phyloP scores from a whole-genome alignment of 805 yeast genomes.

The Candida tammaniensis region DNA sequence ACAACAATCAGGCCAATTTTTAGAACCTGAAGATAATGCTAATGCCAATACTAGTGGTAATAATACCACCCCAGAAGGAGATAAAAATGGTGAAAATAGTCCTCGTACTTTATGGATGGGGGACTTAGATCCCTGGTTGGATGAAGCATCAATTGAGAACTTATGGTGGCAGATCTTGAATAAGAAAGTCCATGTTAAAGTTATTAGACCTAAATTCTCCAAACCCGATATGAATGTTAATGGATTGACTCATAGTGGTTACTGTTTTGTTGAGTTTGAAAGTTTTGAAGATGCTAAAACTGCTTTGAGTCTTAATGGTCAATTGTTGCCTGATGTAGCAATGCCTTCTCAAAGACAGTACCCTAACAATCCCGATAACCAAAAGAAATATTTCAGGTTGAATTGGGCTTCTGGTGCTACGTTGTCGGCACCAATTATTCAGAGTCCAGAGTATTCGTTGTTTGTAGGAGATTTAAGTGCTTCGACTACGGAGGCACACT shows the following conservation, averaged over 20 bases:
- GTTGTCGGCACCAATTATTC: conserved; percentile 64
- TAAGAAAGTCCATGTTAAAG: conserved; percentile 60
- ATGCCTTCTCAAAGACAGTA: conserved; percentile 41
- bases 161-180: conserved; percentile 59
- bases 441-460: conserved; percentile 71
- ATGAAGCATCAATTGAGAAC: conserved; percentile 52
- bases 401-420: conserved; percentile 89
- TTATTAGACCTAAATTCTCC: conserved; percentile 48
- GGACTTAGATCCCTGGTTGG: conserved; percentile 77
- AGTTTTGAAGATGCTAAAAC: conserved; percentile 65
- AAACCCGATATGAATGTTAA: conserved; percentile 19
- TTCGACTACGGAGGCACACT: conserved; percentile 75
- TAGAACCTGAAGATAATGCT: conserved; percentile 4
- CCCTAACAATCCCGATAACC: conserved; percentile 43
- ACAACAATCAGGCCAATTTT: conserved; percentile 22
- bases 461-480: conserved; percentile 85
- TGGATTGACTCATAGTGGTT: conserved; percentile 48
- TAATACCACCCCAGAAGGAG: background rate
- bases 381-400: conserved; percentile 63
- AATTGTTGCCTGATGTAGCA: conserved; percentile 56
- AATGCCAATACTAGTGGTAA: conserved; percentile 1
- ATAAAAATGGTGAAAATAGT: conserved; percentile 22
- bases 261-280: conserved; percentile 76
- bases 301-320: conserved; percentile 66
- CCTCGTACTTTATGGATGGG: conserved; percentile 90